Evolutionary conservation across 768 basidiomycete genomes (phyloP).

Genomic region (Lactarius vividus): DNA sequence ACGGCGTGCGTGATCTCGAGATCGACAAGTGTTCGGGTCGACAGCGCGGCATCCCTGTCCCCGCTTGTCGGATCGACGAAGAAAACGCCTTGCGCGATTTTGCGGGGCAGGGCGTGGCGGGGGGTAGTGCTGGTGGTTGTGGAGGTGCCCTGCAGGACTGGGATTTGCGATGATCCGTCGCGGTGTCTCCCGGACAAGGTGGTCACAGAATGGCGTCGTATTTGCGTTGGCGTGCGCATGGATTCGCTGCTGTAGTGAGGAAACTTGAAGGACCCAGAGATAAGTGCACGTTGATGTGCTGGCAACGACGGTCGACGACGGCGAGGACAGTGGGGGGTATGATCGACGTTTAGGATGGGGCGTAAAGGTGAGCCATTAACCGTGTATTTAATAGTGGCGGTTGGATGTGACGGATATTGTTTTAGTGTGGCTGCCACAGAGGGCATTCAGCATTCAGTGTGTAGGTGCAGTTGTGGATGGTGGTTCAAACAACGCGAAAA

Average conservation of each 20-base stretch:
- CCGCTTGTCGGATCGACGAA: background rate
- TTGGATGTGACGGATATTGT: conserved; percentile 8
- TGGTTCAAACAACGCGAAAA: too few species aligned
- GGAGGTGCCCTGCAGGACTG: background rate
- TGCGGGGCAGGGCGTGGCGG: conserved; percentile 3
- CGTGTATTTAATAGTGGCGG: conserved; percentile 2
- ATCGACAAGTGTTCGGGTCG: background rate
- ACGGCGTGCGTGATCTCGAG: conserved; percentile 19
- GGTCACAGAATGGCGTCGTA: background rate
- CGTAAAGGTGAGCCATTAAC: background rate
- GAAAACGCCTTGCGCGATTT: conserved; percentile 19
- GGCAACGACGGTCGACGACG: background rate
- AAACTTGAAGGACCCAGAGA: too few species aligned
- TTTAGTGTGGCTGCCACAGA: conserved; percentile 10
- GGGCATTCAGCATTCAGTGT: conserved; percentile 11
- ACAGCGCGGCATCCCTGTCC: background rate
- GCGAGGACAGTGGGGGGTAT: background rate
- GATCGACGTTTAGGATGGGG: background rate
- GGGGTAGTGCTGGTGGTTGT: background rate
- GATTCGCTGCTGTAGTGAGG: background rate
- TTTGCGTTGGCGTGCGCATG: conserved; percentile 6
- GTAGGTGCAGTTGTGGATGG: background rate
- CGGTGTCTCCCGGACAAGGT: background rate
- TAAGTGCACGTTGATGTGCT: background rate
- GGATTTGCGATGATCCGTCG: background rate